Conservation (phyloP, 1,284 basidiomycete species). For the Fomitopsis pinicola region DNA sequence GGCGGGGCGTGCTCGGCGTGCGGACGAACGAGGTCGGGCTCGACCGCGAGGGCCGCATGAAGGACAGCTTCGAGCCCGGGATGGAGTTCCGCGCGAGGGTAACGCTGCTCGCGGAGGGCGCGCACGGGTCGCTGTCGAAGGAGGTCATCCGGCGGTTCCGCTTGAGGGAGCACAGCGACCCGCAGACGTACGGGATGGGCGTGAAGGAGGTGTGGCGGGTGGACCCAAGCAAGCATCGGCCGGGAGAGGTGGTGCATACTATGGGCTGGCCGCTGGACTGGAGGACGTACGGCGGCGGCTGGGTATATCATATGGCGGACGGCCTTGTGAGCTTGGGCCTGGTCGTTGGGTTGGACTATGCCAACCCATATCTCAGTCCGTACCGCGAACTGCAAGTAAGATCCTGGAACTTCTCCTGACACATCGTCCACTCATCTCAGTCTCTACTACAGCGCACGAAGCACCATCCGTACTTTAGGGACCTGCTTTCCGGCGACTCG, state of each 20-base stretch:
- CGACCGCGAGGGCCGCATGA: conserved; percentile 74
- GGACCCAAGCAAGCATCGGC: conserved; percentile 68
- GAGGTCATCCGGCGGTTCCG: conserved; percentile 77
- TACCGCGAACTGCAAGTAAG: conserved; percentile 90
- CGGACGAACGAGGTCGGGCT: conserved; percentile 95
- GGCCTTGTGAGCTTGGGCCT: conserved; percentile 89
- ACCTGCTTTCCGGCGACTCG: conserved; percentile 71
- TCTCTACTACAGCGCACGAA: conserved; percentile 75
- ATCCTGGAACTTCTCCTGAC: background rate
- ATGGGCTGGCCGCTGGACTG: conserved; percentile 91
- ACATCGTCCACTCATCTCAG: background rate
- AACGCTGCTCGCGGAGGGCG: conserved; percentile 94
- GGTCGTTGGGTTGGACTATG: conserved; percentile 93
- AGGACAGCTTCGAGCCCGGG: conserved; percentile 91
- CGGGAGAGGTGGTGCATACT: conserved; percentile 90
- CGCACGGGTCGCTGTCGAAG: conserved; percentile 91
- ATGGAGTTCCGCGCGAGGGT: conserved; percentile 96
- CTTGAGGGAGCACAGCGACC: conserved; percentile 75
- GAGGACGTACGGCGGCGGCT: conserved; percentile 91
- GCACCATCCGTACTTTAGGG: conserved; percentile 90
- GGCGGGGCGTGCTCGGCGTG: conserved; percentile 75
- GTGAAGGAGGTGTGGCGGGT: conserved; percentile 98
- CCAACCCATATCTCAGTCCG: conserved; percentile 91
- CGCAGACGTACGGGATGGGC: conserved; percentile 96
- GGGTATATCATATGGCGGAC: conserved; percentile 95